phyloP scores from a whole-genome alignment of 768 basidiomycete species.

The Lyophyllum decastes region DNA sequence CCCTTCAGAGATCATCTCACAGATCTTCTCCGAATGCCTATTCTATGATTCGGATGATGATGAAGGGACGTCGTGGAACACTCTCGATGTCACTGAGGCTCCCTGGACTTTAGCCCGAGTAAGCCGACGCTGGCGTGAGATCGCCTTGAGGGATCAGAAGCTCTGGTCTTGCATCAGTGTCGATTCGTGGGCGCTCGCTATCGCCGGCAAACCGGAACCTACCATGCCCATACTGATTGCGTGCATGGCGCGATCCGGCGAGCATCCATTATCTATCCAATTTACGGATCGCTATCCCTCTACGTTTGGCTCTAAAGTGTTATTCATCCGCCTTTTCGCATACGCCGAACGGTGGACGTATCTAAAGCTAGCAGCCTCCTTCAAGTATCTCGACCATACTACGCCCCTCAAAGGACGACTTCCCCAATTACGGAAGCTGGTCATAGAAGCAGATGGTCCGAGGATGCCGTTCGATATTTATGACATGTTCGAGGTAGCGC shows the following conservation, averaged over 20 bases:
- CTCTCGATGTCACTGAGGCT: neutral
- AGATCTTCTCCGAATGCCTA: neutral
- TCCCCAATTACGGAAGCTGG: neutral
- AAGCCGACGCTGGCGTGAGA: neutral
- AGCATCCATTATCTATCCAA: neutral
- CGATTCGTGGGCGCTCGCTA: neutral
- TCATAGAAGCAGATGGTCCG: neutral
- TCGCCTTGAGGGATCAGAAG: neutral
- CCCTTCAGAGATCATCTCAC: constrained; percentile 2
- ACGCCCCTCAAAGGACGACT: neutral
- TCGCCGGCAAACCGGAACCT: neutral
- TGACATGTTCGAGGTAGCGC: constrained; percentile 1
- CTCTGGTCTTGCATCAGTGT: constrained; percentile 1
- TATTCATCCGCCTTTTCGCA: neutral
- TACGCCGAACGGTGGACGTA: neutral
- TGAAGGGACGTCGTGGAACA: neutral
- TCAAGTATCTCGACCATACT: neutral
- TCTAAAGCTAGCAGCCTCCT: neutral
- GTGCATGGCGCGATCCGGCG: neutral
- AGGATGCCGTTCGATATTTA: neutral
- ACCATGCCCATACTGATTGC: neutral
- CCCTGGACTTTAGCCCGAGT: neutral
- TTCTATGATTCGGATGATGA: neutral
- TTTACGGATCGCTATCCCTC: neutral
- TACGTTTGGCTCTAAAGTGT: neutral